phyloP scores from a whole-genome alignment of 495 filamentous ascomycete species.

The Penicillium alfredii region DNA sequence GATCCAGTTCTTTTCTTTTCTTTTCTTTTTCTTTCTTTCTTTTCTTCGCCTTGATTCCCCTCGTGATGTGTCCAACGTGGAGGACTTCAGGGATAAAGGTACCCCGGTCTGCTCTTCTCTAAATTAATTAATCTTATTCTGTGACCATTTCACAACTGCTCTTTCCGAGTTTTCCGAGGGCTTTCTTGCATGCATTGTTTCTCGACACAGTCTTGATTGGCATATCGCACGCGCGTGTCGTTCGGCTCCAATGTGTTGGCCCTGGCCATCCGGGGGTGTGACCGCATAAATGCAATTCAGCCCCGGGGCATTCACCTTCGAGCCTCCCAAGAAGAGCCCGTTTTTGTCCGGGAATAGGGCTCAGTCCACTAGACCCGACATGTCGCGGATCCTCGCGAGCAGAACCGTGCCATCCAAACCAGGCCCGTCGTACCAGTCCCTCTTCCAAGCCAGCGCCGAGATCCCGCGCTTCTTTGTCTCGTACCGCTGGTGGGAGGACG shows the following conservation, averaged over 20 bases:
- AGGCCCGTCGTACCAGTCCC: constrained; percentile 24
- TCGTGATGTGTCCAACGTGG: constrained; percentile 30
- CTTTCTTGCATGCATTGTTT: constrained; percentile 1
- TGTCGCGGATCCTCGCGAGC: constrained; percentile 6
- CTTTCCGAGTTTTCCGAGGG: constrained; percentile 9
- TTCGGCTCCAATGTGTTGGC: constrained; percentile 14
- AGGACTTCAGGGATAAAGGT: constrained; percentile 10
- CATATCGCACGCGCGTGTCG: too few species aligned
- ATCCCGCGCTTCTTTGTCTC: constrained; percentile 25
- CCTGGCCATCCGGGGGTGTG: constrained; percentile 2
- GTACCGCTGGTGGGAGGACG: constrained; percentile 43
- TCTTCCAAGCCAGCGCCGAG: constrained; percentile 30
- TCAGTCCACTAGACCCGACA: constrained; percentile 1
- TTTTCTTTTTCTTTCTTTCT: constrained; percentile 5
- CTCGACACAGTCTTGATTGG: too few species aligned
- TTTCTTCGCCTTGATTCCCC: neutral
- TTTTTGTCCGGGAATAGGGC: neutral
- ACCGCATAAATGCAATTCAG: constrained; percentile 18
- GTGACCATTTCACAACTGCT: constrained; percentile 11
- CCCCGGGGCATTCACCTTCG: constrained; percentile 8
- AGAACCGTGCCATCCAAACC: constrained; percentile 5
- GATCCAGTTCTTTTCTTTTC: too few species aligned
- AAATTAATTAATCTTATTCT: constrained; percentile 1
- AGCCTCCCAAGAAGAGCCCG: constrained; percentile 4
- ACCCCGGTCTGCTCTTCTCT: neutral